Evolutionary conservation across 108 stramenopile genomes (phyloP), one percentile per base, ranked within the genome.

Genomic region (Nitzschia sp.): DNA sequence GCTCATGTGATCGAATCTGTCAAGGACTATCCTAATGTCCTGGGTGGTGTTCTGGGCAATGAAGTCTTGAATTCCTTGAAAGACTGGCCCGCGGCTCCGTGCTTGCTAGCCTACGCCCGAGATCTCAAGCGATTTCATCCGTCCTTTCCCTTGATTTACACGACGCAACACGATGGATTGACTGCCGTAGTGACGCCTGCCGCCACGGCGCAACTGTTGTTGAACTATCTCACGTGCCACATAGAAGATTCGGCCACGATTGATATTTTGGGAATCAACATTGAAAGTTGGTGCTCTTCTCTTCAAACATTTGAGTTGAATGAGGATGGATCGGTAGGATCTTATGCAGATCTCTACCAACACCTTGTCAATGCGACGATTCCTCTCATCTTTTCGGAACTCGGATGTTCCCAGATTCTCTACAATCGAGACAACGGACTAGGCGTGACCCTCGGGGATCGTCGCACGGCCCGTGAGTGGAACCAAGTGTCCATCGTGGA

Each of bases 221-320:
- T 77, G 25, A 78, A 85, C 63, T 85, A 85, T 42, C 49, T 88
- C 24, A 71, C 82, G 0, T 85, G 84, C 38, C 1, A 25, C 9
- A 0, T n/a, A 13, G 26, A 28, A 1, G 9, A 2, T 5, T 25
- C 11, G 1, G 69, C 34, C 24, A 26, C 45, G 1, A 49, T 55
- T 17, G 73, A 70, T 46, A 74, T 82, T 3, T 72, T 84, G 47
- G 87, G 87, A 3, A 60, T 88, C 18, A 88, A 88, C 55, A 72
- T 88, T 45, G 87, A 88, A 60, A 69, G 66, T 46, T 88, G 87
- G 87, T 88, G 87, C 45, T 76, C 77, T 27, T 84, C 85, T 3
- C 59, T 64, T 0, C 74, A 88, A 35, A 61, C 77, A 15, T 88
- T 82, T 62, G 35, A 64, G 1, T 9, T 46, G n/a, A 80, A 85